Evolutionary conservation across 2,329 filamentous ascomycete species (phyloP).

Genomic region (Colletotrichum sp.): DNA sequence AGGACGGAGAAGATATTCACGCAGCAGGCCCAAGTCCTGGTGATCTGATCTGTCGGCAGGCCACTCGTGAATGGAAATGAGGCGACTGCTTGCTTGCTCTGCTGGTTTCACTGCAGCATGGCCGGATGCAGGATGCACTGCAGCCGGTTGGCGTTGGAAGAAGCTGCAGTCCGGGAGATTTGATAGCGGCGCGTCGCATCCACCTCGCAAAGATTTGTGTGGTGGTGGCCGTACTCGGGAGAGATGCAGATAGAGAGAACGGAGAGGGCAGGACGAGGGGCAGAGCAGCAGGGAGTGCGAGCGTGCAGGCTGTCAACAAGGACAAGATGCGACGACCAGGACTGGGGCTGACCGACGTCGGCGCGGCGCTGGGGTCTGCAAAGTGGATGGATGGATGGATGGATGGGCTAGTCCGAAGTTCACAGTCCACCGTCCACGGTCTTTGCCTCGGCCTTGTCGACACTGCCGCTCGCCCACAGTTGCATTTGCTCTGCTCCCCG

Average conservation of each 20-base stretch:
- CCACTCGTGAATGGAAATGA: not conserved
- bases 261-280: not conserved
- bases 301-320: not conserved
- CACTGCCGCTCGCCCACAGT: not conserved
- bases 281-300: not conserved
- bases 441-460: not conserved
- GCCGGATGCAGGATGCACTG: not conserved
- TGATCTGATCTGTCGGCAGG: not conserved
- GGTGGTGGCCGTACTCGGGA: not conserved
- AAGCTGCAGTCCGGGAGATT: not conserved
- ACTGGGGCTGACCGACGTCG: slow-evolving; percentile 16
- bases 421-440: not conserved
- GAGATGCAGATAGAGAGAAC: not conserved
- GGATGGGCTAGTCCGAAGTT: not conserved
- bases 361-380: slow-evolving; percentile 3
- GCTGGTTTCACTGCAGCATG: not conserved
- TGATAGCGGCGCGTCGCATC: slow-evolving; percentile 2
- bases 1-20: not conserved
- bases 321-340: not conserved
- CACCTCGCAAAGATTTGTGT: not conserved
- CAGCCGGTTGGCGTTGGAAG: slow-evolving; percentile 3
- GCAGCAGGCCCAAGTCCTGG: not conserved
- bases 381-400: not conserved
- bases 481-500: not conserved
- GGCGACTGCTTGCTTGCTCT: not conserved